Conservation (phyloP, 139 green algal genomes). For the Tetradesmus obliquus region DNA sequence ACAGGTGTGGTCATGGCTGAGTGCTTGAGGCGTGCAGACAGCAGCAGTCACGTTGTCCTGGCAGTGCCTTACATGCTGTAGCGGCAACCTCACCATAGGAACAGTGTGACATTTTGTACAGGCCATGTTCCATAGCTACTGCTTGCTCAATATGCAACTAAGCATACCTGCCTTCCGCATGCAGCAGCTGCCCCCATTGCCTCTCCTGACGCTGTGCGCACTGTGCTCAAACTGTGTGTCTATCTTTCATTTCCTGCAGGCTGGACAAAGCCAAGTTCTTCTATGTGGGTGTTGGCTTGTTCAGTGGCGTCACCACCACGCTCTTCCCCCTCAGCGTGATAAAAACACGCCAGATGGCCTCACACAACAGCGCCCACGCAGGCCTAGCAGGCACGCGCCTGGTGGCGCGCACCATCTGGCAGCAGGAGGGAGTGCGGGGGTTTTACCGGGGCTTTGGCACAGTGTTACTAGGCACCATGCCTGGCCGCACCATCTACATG, state of each 20-base stretch:
- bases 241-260: slow-evolving; percentile 50
- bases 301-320: slow-evolving; percentile 79
- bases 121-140: too few species aligned
- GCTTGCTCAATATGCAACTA: too few species aligned
- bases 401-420: slow-evolving; percentile 74
- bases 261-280: slow-evolving; percentile 96
- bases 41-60: background rate
- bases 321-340: slow-evolving; percentile 95
- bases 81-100: too few species aligned
- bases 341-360: slow-evolving; percentile 93
- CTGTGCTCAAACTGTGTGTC: too few species aligned
- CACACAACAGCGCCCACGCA: slow-evolving; percentile 56
- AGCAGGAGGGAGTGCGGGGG: slow-evolving; percentile 81
- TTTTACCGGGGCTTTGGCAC: slow-evolving; percentile 93
- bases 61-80: background rate
- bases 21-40: background rate
- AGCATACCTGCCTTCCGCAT: too few species aligned
- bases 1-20: background rate
- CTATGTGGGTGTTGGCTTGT: slow-evolving; percentile 81
- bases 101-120: too few species aligned
- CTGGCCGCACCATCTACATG: slow-evolving; percentile 76
- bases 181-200: too few species aligned
- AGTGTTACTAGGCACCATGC: slow-evolving; percentile 80
- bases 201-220: too few species aligned
- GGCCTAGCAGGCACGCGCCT: slow-evolving; percentile 68